Conservation (phyloP, 2,329 filamentous ascomycete genomes). For the Fusarium piperis region DNA sequence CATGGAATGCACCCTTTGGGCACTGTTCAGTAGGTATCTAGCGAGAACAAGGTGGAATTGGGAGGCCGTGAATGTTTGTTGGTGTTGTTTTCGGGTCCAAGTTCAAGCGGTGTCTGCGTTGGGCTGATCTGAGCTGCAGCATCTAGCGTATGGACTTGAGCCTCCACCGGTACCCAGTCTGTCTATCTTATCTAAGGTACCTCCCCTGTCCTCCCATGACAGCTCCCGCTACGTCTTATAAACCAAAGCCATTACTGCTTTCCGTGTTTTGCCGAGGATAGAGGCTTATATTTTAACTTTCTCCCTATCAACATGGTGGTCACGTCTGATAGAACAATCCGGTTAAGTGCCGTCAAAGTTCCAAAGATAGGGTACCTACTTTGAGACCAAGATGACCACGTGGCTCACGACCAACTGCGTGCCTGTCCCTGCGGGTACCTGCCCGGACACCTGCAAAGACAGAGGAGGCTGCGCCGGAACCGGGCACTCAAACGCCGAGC, state of each 20-base stretch:
- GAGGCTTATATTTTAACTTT: neutral
- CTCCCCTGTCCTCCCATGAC: neutral
- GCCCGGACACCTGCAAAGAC: neutral
- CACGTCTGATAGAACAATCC: neutral
- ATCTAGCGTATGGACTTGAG: neutral
- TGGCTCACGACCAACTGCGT: slow-evolving; percentile 1
- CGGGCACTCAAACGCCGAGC: neutral
- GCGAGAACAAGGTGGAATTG: neutral
- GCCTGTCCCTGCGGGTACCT: neutral
- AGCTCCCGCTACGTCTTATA: neutral
- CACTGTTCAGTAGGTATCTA: neutral
- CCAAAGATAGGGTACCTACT: neutral
- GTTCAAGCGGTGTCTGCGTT: slow-evolving; percentile 23
- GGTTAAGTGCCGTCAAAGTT: neutral
- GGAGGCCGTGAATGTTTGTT: neutral
- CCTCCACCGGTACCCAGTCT: neutral
- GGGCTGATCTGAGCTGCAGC: slow-evolving; percentile 9
- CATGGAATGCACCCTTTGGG: neutral
- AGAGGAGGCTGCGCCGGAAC: neutral
- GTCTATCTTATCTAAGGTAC: neutral
- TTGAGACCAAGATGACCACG: slow-evolving; percentile 9
- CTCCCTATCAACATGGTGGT: neutral
- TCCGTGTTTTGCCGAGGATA: neutral
- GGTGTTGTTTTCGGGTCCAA: slow-evolving; percentile 1
- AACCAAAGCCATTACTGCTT: neutral